Base-by-base conservation (phyloP, 2,329 filamentous ascomycete species). In the Orbilia ellipsospora region DNA sequence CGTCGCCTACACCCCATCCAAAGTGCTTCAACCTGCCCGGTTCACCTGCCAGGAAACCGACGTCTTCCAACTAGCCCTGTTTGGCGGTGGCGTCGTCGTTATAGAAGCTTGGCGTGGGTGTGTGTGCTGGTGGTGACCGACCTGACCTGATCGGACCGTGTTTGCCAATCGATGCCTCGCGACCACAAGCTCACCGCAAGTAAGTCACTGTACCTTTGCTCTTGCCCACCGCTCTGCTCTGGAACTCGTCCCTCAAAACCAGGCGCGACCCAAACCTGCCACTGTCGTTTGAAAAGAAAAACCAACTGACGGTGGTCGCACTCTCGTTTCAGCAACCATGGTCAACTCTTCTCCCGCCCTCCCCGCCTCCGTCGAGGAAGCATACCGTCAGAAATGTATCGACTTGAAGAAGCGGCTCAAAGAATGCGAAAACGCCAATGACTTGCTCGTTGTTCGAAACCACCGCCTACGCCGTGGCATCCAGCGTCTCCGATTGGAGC, bases 341-440 rank as follows among this genome's bases (percentile, higher is more conserved):
- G 72, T 75, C 52, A 75, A 63, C 55, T 78, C 77, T 20, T 77
- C 78, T 51, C 88, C 88, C 15, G 83, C 88, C 48, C 85, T 91
- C 2, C 93, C 94, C 18, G 94, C 95, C 15, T 96, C 93, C 15
- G 93, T 98, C 77, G 94, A 99, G 83, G 91, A 94, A 82, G 94
- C 94, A 60, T 99, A 98, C 84, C 93, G 95, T 80, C 89, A 92
- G 78, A 98, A 99, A 88, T 98, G 94, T 83, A 93, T 97, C 81
- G 92, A 96, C 80, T 88, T 99, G 20, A 96, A 96, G 84, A 91
- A 92, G 80, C 91, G 95, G 76, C 92, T 95, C 78, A 91, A 90
- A 82, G 94, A 97, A 82, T 92, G 98, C 80, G 94, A 98, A 82
- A 90, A 93, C 74, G 90, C 93, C 81, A 97, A 97, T 82, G 93